Evolutionary conservation across 805 yeast genomes (phyloP).

Genomic region (Lachancea quebecensis): DNA sequence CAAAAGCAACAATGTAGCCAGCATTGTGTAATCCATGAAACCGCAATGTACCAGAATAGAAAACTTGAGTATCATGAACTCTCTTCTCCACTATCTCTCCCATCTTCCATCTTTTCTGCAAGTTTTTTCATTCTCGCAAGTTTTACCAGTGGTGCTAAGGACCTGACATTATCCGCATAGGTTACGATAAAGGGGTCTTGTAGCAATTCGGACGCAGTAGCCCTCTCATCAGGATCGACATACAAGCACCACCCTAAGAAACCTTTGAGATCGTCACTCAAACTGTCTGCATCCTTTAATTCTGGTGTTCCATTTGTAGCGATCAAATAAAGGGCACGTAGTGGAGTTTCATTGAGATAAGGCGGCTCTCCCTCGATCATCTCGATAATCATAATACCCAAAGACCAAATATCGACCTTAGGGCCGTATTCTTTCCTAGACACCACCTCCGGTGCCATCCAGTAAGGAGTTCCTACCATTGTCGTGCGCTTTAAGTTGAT

Average conservation of each 20-base stretch:
- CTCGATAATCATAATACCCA: conserved; percentile 97
- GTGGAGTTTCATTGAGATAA: conserved; percentile 89
- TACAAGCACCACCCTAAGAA: conserved; percentile 75
- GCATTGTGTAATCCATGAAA: no score
- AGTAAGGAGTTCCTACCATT: conserved; percentile 98
- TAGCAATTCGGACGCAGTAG: conserved; percentile 67
- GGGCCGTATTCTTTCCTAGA: conserved; percentile 92
- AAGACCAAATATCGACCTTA: conserved; percentile 95
- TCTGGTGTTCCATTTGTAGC: conserved; percentile 97
- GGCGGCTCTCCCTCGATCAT: conserved; percentile 99
- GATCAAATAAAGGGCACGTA: conserved; percentile 86
- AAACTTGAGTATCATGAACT: not conserved
- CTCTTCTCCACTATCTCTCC: conserved; percentile 16
- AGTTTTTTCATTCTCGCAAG: conserved; percentile 62
- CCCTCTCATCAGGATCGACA: conserved; percentile 77
- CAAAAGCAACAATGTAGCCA: no score
- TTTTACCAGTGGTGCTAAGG: conserved; percentile 68
- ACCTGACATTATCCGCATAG: conserved; percentile 48
- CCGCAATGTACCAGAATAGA: not conserved
- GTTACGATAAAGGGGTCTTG: conserved; percentile 55
- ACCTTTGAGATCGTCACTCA: conserved; percentile 56
- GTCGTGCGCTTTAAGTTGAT: conserved; percentile 84
- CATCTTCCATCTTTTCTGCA: conserved; percentile 34
- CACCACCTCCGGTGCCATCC: conserved; percentile 99
- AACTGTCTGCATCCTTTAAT: conserved; percentile 77